Evolutionary conservation across 176 grass and related monocot species (phyloP), one percentile per base, ranked within the genome.

Genomic region (Puya raimondii): DNA sequence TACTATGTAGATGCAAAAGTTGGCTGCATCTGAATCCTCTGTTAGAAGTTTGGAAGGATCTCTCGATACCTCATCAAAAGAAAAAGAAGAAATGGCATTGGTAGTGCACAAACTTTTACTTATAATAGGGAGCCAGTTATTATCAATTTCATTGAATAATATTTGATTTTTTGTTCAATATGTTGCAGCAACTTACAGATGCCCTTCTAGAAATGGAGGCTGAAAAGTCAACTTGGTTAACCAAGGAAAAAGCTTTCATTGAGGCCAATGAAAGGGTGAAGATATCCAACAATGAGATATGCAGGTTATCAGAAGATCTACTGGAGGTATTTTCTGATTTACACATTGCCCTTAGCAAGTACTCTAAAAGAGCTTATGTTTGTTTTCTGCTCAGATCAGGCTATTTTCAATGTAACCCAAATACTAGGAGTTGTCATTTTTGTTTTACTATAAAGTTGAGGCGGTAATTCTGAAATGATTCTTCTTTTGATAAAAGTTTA

Each of bases 81-180:
- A 93, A 84, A 97, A 93, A 53, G 94, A 99, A 85, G 89, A 90
- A 61, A 80, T 90, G 84, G 87, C 57, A 84, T 87, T 86, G 74
- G 87, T 99, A 90, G 82, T 99, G 87, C 72, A 53, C 3, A 71
- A 49, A 26, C 18, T 74, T 33, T 63, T 73, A 47, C 61, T 26
- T 48, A 9, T 83, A 70, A 58, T 71, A 68, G 76, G 23, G 17
- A 63, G 49, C 21, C 16, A 50, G 13, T 18, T 72, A 53, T 26
- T 48, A 12, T 72, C 51, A 18, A 65, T 23, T 22, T 54, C 47
- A 2, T 68, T 8, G 59, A 56, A 74, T 65, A 65, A 7, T 47
- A n/a, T 80, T 59, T 18, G 63, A 72, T 72, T 83, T 72, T 5
- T 72, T 69, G 16, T 77, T 49, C 9, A 74, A 65, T 78, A 49